Evolutionary conservation across 345 rosid species (phyloP).

Genomic region (Lumnitzera racemosa): DNA sequence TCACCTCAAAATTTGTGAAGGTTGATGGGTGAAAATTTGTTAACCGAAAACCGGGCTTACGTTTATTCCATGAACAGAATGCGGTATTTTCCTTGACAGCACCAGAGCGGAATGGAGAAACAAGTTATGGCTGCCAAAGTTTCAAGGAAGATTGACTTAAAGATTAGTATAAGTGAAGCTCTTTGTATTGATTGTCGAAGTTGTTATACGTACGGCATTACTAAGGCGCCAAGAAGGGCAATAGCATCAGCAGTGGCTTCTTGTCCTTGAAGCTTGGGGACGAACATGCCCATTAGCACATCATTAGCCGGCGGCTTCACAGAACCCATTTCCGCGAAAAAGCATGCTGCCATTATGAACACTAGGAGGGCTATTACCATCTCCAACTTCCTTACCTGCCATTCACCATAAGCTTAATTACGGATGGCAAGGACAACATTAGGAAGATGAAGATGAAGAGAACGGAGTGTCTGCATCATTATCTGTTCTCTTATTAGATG

Average conservation of each 20-base stretch:
- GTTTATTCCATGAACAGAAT: conserved; percentile 39
- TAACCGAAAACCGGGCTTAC: conserved; percentile 15
- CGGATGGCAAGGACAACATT: too few species aligned
- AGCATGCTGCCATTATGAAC: conserved; percentile 38
- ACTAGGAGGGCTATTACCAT: conserved; percentile 29
- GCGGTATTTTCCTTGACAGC: conserved; percentile 40
- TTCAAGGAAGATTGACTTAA: too few species aligned
- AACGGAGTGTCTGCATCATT: too few species aligned
- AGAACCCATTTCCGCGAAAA: conserved; percentile 28
- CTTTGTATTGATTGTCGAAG: too few species aligned
- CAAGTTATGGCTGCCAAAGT: conserved; percentile 30
- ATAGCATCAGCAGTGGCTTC: conserved; percentile 37
- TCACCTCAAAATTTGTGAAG: too few species aligned
- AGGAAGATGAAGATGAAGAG: too few species aligned
- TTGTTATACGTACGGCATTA: conserved; percentile 36
- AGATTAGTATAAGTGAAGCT: too few species aligned
- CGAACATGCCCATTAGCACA: conserved; percentile 40
- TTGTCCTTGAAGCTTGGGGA: conserved; percentile 31
- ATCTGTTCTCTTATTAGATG: too few species aligned
- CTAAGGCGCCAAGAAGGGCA: conserved; percentile 41
- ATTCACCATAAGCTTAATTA: too few species aligned
- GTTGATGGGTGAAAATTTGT: too few species aligned
- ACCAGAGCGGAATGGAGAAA: conserved; percentile 48
- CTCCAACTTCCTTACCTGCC: conserved; percentile 45
- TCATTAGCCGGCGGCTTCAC: conserved; percentile 40